Evolutionary conservation across 2,329 filamentous ascomycete genomes (phyloP).

Genomic region (Phyllosticta citriasiana): DNA sequence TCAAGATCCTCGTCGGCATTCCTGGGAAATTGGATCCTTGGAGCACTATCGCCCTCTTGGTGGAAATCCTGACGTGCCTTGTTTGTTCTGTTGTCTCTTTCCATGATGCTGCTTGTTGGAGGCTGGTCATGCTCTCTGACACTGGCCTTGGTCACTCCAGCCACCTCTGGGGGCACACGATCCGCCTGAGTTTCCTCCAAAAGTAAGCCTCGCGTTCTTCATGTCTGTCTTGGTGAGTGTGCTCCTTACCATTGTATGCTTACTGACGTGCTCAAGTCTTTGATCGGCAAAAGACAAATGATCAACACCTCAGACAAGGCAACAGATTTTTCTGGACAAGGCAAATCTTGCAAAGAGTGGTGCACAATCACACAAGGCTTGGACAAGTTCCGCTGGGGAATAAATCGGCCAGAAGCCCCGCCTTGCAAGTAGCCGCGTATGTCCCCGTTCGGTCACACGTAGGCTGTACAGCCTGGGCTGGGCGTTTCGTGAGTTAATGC

Average conservation of each 20-base stretch:
- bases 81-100: neutral
- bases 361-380: neutral
- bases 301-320: neutral
- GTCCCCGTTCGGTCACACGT: neutral
- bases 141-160: no score
- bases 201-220: no score
- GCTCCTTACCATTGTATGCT: no score
- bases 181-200: no score
- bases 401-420: neutral
- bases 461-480: neutral
- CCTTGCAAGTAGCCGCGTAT: neutral
- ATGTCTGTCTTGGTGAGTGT: no score
- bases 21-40: neutral
- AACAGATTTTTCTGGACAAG: neutral
- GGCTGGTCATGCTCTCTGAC: neutral
- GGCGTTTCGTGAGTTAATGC: neutral
- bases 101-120: neutral
- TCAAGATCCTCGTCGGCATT: neutral
- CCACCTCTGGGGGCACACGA: no score
- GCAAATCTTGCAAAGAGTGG: neutral
- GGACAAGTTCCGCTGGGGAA: neutral
- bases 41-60: neutral
- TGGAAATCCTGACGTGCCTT: neutral
- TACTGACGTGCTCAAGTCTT: neutral
- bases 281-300: neutral